Evolutionary conservation across 257 asterid genomes (phyloP), one percentile per base, ranked within the genome.

Genomic region (Handroanthus guayacan): DNA sequence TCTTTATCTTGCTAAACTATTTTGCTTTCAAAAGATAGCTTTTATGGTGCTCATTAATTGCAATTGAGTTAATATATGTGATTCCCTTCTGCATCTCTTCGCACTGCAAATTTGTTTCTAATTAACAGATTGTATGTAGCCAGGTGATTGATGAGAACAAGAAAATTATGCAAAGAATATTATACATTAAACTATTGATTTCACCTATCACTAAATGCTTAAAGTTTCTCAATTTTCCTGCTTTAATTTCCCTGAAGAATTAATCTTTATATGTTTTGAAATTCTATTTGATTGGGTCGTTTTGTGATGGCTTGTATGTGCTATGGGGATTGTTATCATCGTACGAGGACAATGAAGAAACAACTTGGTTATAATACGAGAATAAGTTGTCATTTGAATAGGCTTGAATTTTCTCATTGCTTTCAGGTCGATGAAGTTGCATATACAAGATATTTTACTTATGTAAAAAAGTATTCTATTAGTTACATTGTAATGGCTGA

Each of bases 351-450:
- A 58, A 17, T 54, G 69, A 61, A 41, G 62, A 62, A 50, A 61
- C 55, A 45, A 31, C 9, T 7, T 54, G 25, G 25, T 14, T 6
- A 38, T 44, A 45, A 74, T 51, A 16, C 36, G 47, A 25, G 37
- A 54, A 44, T 78, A 79, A 41, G 60, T 20, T 62, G 58, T 60
- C 65, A 9, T 56, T 25, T 11, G 38, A 45, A 20, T 54, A 34
- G 62, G 14, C 57, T 34, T 38, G 11, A 45, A 67, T 50, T 4
- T 68, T 4, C 45, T 20, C n/a, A n/a, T 52, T 62, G 31, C 36
- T 45, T 62, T 74, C 43, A 68, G 75, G 75, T 64, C 25, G 50
- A 67, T 75, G 10, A 31, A 60, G 76, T 66, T 14, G 48, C 51
- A 48, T 77, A 54, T n/a, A 55, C 67, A 69, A 16, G 64, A 31